Evolutionary conservation across 495 filamentous ascomycete species (phyloP).

Genomic region (Delitschia confertaspora): DNA sequence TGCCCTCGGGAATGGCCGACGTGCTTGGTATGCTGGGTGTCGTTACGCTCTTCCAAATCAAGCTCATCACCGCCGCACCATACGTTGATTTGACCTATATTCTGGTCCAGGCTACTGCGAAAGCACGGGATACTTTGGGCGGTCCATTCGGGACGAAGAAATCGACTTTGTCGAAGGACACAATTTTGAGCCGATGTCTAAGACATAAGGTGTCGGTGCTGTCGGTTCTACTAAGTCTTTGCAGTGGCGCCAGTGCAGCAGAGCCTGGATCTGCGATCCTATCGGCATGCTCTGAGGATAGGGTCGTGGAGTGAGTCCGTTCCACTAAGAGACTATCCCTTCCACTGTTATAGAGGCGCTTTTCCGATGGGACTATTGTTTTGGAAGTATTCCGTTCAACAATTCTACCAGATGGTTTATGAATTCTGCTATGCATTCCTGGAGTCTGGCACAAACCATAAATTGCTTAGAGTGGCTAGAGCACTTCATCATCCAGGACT

Average conservation of each 20-base stretch:
- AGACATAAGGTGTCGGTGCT: slow-evolving; percentile 40
- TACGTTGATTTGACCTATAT: slow-evolving; percentile 46
- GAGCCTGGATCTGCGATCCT: slow-evolving; percentile 56
- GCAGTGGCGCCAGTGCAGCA: slow-evolving; percentile 38
- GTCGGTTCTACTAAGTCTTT: slow-evolving; percentile 35
- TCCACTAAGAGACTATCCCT: slow-evolving; percentile 50
- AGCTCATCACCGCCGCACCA: slow-evolving; percentile 40
- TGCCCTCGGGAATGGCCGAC: slow-evolving; percentile 47
- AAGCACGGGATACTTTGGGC: slow-evolving; percentile 37
- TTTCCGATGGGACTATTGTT: slow-evolving; percentile 51
- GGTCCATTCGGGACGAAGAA: slow-evolving; percentile 22
- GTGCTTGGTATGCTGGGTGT: slow-evolving; percentile 47
- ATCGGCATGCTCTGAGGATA: slow-evolving; percentile 40
- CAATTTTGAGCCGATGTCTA: slow-evolving; percentile 33
- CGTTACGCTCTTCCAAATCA: slow-evolving; percentile 45
- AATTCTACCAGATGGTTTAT: slow-evolving; percentile 43
- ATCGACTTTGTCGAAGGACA: slow-evolving; percentile 52
- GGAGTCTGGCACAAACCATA: slow-evolving; percentile 34
- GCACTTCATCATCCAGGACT: slow-evolving; percentile 48
- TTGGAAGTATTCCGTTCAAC: slow-evolving; percentile 44
- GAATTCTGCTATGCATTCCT: neutral
- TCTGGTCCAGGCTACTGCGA: slow-evolving; percentile 34
- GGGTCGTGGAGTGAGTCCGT: slow-evolving; percentile 37
- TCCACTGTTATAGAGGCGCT: slow-evolving; percentile 52
- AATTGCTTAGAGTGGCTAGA: slow-evolving; percentile 41